phyloP scores from a whole-genome alignment of 768 basidiomycete species.

The Lactarius pseudohatsudake region DNA sequence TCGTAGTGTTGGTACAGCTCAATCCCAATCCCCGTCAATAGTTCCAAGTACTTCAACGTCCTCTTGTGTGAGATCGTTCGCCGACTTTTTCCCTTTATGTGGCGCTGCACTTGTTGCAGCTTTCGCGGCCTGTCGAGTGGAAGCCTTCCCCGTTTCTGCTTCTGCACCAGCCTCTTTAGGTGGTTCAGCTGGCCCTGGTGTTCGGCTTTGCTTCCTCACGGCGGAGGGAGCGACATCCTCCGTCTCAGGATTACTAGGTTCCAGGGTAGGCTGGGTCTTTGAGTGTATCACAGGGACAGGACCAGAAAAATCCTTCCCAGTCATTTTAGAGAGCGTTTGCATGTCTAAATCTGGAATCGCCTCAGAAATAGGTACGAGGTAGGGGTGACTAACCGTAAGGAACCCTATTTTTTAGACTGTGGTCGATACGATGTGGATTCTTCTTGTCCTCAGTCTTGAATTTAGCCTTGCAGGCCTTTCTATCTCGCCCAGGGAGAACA shows the following conservation, averaged over 20 bases:
- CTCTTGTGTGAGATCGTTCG: constrained; percentile 26
- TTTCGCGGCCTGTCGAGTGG: constrained; percentile 18
- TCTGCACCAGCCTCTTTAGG: constrained; percentile 12
- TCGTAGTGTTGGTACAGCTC: constrained; percentile 1
- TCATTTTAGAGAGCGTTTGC: constrained; percentile 70
- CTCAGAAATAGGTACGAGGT: constrained; percentile 1
- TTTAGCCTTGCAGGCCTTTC: constrained; percentile 90
- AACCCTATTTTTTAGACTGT: constrained; percentile 68
- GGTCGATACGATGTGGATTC: constrained; percentile 72
- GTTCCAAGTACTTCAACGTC: constrained; percentile 36
- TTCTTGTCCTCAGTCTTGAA: constrained; percentile 88
- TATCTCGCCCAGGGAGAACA: constrained; percentile 78
- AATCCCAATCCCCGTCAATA: constrained; percentile 33
- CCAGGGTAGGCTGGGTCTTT: constrained; percentile 39
- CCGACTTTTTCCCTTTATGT: constrained; percentile 22
- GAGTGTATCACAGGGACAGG: constrained; percentile 69
- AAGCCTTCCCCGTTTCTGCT: constrained; percentile 7
- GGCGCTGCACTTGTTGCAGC: neutral
- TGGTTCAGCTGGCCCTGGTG: constrained; percentile 18
- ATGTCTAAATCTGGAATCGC: constrained; percentile 52
- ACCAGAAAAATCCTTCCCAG: constrained; percentile 83
- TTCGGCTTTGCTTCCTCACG: constrained; percentile 24
- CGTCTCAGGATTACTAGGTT: constrained; percentile 29
- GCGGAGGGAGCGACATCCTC: neutral
- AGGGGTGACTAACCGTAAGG: constrained; percentile 64